These are phyloP conservation scores for Colletotrichum noveboracense DNA, from an alignment of 2,329 filamentous ascomycete species.

Conservation along the genomic window DNA sequence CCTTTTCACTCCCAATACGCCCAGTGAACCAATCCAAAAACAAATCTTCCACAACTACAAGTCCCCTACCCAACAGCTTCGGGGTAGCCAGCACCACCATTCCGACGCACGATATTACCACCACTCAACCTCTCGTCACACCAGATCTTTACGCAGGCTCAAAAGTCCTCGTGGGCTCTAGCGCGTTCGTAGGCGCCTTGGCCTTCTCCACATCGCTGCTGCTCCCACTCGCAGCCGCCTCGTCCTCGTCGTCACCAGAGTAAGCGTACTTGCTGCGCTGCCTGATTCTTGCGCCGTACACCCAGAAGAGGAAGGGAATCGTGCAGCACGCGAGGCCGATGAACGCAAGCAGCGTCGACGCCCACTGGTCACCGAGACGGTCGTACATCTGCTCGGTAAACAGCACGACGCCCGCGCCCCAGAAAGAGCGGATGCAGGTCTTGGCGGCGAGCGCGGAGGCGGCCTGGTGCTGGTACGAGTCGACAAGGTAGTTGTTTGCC, in stretches of 20 bases:
- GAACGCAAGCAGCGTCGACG: constrained; percentile 74
- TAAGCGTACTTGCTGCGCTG: constrained; percentile 76
- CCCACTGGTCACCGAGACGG: constrained; percentile 77
- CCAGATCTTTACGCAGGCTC: background rate
- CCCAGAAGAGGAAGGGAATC: constrained; percentile 86
- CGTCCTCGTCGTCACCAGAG: constrained; percentile 55
- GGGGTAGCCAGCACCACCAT: background rate
- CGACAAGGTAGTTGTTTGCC: constrained; percentile 75
- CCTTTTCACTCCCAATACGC: background rate
- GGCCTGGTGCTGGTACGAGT: constrained; percentile 72
- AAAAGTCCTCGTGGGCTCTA: background rate
- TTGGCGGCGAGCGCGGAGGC: constrained; percentile 83
- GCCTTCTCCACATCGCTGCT: constrained; percentile 44
- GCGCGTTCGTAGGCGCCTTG: constrained; percentile 25
- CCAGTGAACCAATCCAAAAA: background rate
- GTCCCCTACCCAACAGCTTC: background rate
- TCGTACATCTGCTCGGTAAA: constrained; percentile 85
- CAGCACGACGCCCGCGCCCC: constrained; percentile 78
- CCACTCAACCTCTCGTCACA: accelerated
- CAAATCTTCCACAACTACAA: background rate
- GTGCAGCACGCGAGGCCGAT: constrained; percentile 78
- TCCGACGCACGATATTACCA: background rate
- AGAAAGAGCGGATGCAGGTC: constrained; percentile 80
- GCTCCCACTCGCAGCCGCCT: constrained; percentile 28
- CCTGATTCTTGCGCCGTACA: constrained; percentile 75